These are phyloP conservation scores for Symbiodinium pilosum DNA, from an alignment of 73 alveolate genomes.

Conservation along the genomic window DNA sequence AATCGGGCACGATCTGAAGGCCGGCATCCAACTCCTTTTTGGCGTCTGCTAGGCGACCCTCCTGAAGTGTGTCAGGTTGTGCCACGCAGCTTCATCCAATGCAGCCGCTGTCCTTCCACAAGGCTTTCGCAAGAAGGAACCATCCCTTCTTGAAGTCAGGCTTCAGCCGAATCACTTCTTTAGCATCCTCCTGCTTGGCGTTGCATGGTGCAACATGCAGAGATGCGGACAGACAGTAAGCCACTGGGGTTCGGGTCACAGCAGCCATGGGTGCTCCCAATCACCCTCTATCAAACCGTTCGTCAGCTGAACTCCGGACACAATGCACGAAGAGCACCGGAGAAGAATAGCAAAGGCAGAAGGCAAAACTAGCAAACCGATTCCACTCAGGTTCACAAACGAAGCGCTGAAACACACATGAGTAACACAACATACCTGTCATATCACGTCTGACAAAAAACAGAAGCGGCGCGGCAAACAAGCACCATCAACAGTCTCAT, in stretches of 20 bases:
- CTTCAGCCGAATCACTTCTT: slow-evolving; percentile 25
- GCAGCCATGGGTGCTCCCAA: not conserved
- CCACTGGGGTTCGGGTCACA: too few relatives aligned
- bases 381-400: too few relatives aligned
- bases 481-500: too few relatives aligned
- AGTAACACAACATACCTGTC: too few relatives aligned
- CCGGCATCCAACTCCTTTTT: slow-evolving; percentile 53
- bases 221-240: too few relatives aligned
- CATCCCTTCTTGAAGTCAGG: slow-evolving; percentile 90
- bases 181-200: slow-evolving; percentile 92
- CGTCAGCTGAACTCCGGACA: not conserved
- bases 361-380: too few relatives aligned
- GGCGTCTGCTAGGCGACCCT: slow-evolving; percentile 61
- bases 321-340: too few relatives aligned
- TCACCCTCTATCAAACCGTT: not conserved
- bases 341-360: too few relatives aligned
- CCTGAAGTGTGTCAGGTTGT: not conserved
- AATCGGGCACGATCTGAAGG: slow-evolving; percentile 7
- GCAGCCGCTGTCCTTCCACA: slow-evolving; percentile 70
- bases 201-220: too few relatives aligned
- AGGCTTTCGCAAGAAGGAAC: slow-evolving; percentile 78
- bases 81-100: not conserved
- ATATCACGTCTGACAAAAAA: too few relatives aligned
- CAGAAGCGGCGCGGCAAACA: too few relatives aligned
- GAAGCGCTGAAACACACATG: too few relatives aligned